These are phyloP conservation scores for Davidsoniella eucalypti DNA, from an alignment of 2,329 filamentous ascomycete genomes.

Conservation along the genomic window DNA sequence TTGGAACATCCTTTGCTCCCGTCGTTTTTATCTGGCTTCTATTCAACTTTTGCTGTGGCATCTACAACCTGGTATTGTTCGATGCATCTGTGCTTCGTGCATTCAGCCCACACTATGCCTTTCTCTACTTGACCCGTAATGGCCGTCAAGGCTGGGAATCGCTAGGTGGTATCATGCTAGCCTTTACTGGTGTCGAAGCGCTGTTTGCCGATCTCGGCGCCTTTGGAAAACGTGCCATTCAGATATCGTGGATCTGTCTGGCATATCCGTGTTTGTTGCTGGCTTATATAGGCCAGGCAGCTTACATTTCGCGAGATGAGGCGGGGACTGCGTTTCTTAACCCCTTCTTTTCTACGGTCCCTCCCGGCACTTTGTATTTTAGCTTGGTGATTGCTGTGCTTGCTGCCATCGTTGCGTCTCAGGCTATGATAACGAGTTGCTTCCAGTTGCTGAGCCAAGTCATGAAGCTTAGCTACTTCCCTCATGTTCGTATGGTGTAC, in stretches of 20 bases:
- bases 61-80: conserved; percentile 40
- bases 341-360: conserved; percentile 47
- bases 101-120: conserved; percentile 42
- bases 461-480: conserved; percentile 57
- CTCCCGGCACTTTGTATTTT: conserved; percentile 51
- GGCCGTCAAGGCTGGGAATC: conserved; percentile 44
- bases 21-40: conserved; percentile 51
- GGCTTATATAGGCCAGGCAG: conserved; percentile 58
- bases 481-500: conserved; percentile 57
- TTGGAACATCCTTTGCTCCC: conserved; percentile 46
- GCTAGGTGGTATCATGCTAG: conserved; percentile 54
- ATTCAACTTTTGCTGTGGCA: conserved; percentile 45
- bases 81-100: conserved; percentile 39
- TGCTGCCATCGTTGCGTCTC: conserved; percentile 58
- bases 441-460: conserved; percentile 56
- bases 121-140: conserved; percentile 43
- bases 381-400: conserved; percentile 51
- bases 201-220: conserved; percentile 65
- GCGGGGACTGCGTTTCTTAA: conserved; percentile 31
- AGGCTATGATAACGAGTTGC: conserved; percentile 61
- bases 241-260: conserved; percentile 54
- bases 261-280: conserved; percentile 50
- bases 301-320: conserved; percentile 46
- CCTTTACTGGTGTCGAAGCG: conserved; percentile 65
- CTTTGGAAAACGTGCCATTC: conserved; percentile 53